Base-by-base conservation (phyloP, 768 basidiomycete species). In the Termitomyces sp. region DNA sequence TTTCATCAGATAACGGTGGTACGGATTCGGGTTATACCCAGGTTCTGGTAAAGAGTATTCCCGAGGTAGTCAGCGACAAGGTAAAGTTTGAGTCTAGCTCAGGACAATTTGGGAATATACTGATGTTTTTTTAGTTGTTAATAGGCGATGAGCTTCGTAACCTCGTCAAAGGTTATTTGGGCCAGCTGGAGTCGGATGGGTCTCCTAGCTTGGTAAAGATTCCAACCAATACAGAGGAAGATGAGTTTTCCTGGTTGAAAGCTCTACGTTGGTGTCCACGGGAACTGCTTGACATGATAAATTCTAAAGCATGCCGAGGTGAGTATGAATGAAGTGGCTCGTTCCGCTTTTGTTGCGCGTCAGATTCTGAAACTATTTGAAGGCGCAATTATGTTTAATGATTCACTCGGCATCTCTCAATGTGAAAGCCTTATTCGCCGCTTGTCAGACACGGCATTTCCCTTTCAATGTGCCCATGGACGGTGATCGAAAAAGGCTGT, bases 331-430 rank as follows among this genome's bases (percentile, higher is more conserved):
- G 7, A 26, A 20, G 45, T 54, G 33, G 55, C 38, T 49, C 41
- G 32, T 24, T 32, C 45, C 22, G 9, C 20, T n/a, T 24, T n/a
- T n/a, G n/a, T n/a, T n/a, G 41, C 41, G 20, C n/a, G n/a, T n/a
- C n/a, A n/a, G 40, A 14, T 28, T 36, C 49, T 64, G 11, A 66
- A 36, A 22, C 24, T 10, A 49, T 46, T 51, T 52, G 22, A 68
- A 97, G 94, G 95, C 53, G 95, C 96, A 3, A 91, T 97, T 70
- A 97, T 98, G 94, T 97, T 97, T 77, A 95, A 95, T 63, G 95
- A 98, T 68, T 58, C 76, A 0, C 76, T 99, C 50, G 82, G 76
- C 14, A 54, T 73, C 7, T 76, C 77, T 36, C 92, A 97, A 67
- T 92, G 92, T 68, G 68, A 79, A 62, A 73, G 77, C 48, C 79